Evolutionary conservation across 257 asterid genomes (phyloP), one percentile per base, ranked within the genome.

Genomic region (Penstemon barbatus): DNA sequence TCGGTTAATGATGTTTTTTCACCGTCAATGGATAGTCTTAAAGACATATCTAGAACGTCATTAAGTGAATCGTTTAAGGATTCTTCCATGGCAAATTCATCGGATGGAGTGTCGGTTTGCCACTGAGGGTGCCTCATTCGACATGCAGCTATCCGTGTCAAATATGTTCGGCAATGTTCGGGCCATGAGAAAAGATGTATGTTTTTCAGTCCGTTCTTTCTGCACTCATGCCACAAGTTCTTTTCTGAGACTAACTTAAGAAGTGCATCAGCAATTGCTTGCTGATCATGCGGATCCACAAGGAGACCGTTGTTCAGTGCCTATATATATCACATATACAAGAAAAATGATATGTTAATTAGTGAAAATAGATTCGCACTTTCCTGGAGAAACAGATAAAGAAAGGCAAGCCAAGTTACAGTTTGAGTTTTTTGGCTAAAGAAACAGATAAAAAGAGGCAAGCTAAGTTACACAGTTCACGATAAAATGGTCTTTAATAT

Each of bases 81-180:
- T 68, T 82, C 85, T 55, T 92, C 95, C 9, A 63, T 74, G 10
- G 76, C 79, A 7, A 74, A 45, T 40, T 86, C 95, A 42, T 87
- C 94, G 0, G 85, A 74, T 0, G 95, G 91, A 51, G 88, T 84
- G 83, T 87, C 90, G 2, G 88, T 92, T 76, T 86, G 73, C 97
- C 97, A 91, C 9, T 86, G 95, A 3, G 97, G 98, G 76, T 92
- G 91, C 82, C 96, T 83, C 88, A 89, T 86, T 51, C 97, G 87
- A 77, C 95, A 87, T 1, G 96, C 84, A 3, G 94, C 98, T 42
- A 89, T 74, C 73, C 85, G 76, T 2, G 94, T 81, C 52, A 89
- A 77, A 77, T 92, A 92, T 5, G 95, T 92, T 52, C 92, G 84
- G 72, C 97, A 90, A 69, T 90, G 97, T 77, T 90, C 97, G 0